Conservation (phyloP, 805 yeast species). For the Candida arabinofermentans region DNA sequence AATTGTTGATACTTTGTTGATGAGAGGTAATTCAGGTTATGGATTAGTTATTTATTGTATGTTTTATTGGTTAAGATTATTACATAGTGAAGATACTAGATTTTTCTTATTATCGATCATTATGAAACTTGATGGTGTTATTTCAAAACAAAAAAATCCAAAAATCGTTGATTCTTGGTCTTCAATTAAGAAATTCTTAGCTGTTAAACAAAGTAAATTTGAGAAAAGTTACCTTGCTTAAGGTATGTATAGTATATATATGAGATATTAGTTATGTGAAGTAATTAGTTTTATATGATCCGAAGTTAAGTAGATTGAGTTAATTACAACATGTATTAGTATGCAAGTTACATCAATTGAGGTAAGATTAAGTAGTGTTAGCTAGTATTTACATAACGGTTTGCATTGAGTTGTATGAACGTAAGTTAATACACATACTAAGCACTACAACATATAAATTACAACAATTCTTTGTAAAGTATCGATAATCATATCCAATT, state of each 20-base stretch:
- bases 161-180: conserved; percentile 40
- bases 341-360: too few relatives aligned
- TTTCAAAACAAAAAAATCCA: conserved; percentile 41
- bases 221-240: conserved; percentile 19
- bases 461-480: too few relatives aligned
- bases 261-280: neutral
- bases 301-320: too few relatives aligned
- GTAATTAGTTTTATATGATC: too few relatives aligned
- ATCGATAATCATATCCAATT: too few relatives aligned
- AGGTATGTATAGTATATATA: neutral
- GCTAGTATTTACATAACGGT: too few relatives aligned
- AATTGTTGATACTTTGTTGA: conserved; percentile 52
- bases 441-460: too few relatives aligned
- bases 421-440: too few relatives aligned
- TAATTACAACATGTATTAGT: too few relatives aligned
- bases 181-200: conserved; percentile 36
- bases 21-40: conserved; percentile 68
- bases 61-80: conserved; percentile 69
- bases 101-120: conserved; percentile 39
- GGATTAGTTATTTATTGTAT: conserved; percentile 53
- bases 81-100: conserved; percentile 47
- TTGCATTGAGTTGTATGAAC: too few relatives aligned
- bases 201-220: conserved; percentile 36
- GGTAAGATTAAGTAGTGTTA: too few relatives aligned
- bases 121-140: conserved; percentile 39